These are phyloP conservation scores for Paraphaeosphaeria minitans DNA, from an alignment of 2,329 filamentous ascomycete species.

Conservation along the genomic window DNA sequence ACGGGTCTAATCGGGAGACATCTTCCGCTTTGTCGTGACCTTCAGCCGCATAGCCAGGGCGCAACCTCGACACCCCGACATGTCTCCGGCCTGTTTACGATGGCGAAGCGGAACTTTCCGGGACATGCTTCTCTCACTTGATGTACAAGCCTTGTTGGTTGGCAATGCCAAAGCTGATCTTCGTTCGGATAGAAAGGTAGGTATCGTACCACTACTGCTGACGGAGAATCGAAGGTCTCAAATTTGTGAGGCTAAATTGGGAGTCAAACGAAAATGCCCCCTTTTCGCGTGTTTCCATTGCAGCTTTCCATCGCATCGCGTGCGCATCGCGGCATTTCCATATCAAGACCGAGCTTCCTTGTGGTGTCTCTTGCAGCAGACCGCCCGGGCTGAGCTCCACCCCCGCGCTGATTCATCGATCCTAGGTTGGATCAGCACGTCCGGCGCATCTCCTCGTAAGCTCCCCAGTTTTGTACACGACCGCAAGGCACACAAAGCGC, in stretches of 20 bases:
- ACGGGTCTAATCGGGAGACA: background rate
- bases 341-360: background rate
- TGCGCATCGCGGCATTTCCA: background rate
- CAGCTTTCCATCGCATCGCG: background rate
- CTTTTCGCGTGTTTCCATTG: background rate
- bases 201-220: no score
- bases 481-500: background rate
- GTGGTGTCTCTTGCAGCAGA: slow-evolving; percentile 16
- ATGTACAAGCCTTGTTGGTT: no score
- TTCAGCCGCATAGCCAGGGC: no score
- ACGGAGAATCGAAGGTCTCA: background rate
- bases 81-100: no score
- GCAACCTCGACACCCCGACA: no score
- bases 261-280: background rate
- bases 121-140: no score
- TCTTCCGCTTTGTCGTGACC: no score
- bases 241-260: background rate
- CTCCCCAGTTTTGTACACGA: slow-evolving; percentile 1
- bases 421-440: slow-evolving; percentile 25
- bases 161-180: no score
- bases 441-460: slow-evolving; percentile 26
- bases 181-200: no score
- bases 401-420: slow-evolving; percentile 24
- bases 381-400: slow-evolving; percentile 25
- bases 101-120: no score